Percentiles rank a stretch among this genome's conserved stretches.
Conservation (phyloP, 495 filamentous ascomycete species). For the Aspergillus bertholletiae region DNA sequence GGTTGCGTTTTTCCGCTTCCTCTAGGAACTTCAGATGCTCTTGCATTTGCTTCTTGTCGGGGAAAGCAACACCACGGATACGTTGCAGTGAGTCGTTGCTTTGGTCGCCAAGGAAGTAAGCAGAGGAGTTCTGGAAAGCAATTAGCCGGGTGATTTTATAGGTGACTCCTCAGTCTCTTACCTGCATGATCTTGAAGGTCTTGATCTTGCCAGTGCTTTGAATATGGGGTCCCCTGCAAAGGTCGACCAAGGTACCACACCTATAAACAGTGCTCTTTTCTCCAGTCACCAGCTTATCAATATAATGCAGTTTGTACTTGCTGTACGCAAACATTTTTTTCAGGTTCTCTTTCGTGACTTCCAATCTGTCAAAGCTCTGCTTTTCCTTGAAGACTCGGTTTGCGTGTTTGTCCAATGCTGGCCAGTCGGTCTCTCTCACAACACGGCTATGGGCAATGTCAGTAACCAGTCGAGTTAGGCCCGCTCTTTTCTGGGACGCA, state of each 20-base stretch:
- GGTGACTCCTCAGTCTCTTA: constrained; percentile 19
- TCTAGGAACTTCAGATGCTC: constrained; percentile 91
- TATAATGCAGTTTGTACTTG: constrained; percentile 94
- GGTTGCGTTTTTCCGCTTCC: constrained; percentile 93
- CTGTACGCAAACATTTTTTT: constrained; percentile 96
- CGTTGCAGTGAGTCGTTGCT: constrained; percentile 91
- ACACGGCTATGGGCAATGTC: constrained; percentile 46
- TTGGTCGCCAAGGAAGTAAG: constrained; percentile 93
- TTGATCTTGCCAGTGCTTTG: constrained; percentile 90
- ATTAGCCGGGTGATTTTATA: constrained; percentile 4
- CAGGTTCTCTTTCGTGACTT: constrained; percentile 82
- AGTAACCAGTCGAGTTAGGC: constrained; percentile 1
- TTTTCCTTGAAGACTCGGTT: constrained; percentile 88
- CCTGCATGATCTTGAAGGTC: constrained; percentile 86
- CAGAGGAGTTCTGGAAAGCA: constrained; percentile 74
- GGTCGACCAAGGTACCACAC: constrained; percentile 74
- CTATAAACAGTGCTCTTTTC: constrained; percentile 92
- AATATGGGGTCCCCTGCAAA: constrained; percentile 81
- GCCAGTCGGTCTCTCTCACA: constrained; percentile 73
- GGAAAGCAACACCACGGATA: constrained; percentile 94
- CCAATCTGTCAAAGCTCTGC: constrained; percentile 88
- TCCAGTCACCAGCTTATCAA: constrained; percentile 88
- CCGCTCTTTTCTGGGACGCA: constrained; percentile 20
- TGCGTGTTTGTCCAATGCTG: constrained; percentile 72
- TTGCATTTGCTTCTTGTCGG: constrained; percentile 89